A percentile compares a stretch with the other conserved stretches of the same genome.
phyloP scores from a whole-genome alignment of 768 basidiomycete species.

The Piloderma croceum region DNA sequence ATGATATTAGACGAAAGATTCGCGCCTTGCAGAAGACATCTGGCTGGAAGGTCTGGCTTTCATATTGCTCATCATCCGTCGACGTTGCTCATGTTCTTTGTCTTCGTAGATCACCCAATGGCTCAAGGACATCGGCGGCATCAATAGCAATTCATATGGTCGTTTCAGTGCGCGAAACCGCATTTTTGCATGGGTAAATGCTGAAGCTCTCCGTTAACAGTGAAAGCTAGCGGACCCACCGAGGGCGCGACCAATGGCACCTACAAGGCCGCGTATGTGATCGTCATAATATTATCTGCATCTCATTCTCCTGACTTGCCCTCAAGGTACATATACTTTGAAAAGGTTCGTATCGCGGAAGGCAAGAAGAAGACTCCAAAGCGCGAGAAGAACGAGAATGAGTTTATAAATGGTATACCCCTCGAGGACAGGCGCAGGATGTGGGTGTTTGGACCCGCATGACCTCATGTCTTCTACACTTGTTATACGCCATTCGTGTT shows the following conservation, averaged over 20 bases:
- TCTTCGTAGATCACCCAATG: slow-evolving; percentile 36
- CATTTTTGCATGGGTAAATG: too few species aligned
- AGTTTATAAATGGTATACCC: slow-evolving; percentile 23
- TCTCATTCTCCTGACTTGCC: neutral
- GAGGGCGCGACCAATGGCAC: slow-evolving; percentile 41
- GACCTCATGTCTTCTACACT: neutral
- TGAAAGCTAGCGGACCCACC: slow-evolving; percentile 37
- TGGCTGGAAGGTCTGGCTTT: slow-evolving; percentile 34
- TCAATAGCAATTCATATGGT: slow-evolving; percentile 40
- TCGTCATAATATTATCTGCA: neutral
- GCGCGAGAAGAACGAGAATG: slow-evolving; percentile 29
- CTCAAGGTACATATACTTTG: slow-evolving; percentile 42
- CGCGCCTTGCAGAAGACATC: slow-evolving; percentile 35
- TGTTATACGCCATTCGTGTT: too few species aligned
- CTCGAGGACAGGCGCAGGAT: slow-evolving; percentile 21
- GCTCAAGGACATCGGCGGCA: slow-evolving; percentile 40
- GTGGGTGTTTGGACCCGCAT: slow-evolving; percentile 12
- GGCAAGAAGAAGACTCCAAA: slow-evolving; percentile 45
- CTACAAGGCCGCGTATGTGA: slow-evolving; percentile 38
- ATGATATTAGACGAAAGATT: slow-evolving; percentile 43
- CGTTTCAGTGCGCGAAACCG: slow-evolving; percentile 47
- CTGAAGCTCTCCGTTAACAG: slow-evolving; percentile 16
- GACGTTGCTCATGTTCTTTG: neutral
- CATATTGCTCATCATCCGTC: neutral
- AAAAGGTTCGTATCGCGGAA: slow-evolving; percentile 40